Conservation (phyloP, 2,329 filamentous ascomycete species). For the Xylaria sp. region DNA sequence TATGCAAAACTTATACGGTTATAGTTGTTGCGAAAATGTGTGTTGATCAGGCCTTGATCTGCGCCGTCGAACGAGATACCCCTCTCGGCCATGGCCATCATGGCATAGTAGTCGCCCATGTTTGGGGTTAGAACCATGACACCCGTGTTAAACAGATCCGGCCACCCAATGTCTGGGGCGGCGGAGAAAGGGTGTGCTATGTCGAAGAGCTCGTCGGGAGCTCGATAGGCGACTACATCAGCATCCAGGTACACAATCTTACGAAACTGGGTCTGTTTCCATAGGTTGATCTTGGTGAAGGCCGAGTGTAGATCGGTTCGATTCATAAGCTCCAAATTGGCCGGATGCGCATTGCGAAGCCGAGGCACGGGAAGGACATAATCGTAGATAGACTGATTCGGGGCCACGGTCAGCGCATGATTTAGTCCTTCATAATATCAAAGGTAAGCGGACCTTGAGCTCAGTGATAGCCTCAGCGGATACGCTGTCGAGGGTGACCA, state of each 20-base stretch:
- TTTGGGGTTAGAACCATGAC: constrained; percentile 91
- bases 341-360: constrained; percentile 76
- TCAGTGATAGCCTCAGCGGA: constrained; percentile 76
- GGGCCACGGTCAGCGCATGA: constrained; percentile 15
- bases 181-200: constrained; percentile 66
- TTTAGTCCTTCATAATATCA: background rate
- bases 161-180: constrained; percentile 96
- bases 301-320: constrained; percentile 87
- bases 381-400: constrained; percentile 76
- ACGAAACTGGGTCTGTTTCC: constrained; percentile 87
- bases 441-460: constrained; percentile 66
- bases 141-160: constrained; percentile 97
- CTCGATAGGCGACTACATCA: constrained; percentile 87
- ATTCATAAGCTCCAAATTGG: constrained; percentile 90
- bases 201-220: constrained; percentile 90
- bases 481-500: constrained; percentile 82
- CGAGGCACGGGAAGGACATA: constrained; percentile 84
- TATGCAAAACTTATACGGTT: constrained; percentile 92
- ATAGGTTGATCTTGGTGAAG: constrained; percentile 96
- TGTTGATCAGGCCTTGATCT: constrained; percentile 93
- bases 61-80: constrained; percentile 97
- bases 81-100: constrained; percentile 80
- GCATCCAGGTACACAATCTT: constrained; percentile 95
- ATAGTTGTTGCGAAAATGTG: constrained; percentile 85
- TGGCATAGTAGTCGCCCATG: constrained; percentile 83